These are phyloP conservation scores for Persicaria maculosa DNA, from an alignment of 148 eudicot genomes.

Conservation along the genomic window DNA sequence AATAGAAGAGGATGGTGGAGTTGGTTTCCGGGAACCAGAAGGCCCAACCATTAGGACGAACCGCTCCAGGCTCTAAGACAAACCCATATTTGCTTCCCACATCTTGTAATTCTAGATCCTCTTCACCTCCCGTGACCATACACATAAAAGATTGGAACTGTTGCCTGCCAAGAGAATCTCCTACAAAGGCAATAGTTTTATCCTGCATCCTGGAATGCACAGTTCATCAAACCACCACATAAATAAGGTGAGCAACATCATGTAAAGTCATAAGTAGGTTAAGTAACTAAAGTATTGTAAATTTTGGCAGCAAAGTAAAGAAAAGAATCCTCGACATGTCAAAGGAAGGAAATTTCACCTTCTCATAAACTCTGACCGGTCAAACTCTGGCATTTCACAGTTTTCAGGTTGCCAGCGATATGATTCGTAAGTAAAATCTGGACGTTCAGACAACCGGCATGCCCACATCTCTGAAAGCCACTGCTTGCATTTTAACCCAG, in stretches of 20 bases:
- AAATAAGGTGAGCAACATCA: background rate
- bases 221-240: background rate
- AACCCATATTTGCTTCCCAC: slow-evolving; percentile 43
- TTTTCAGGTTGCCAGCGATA: slow-evolving; percentile 53
- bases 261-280: background rate
- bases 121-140: slow-evolving; percentile 61
- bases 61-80: slow-evolving; percentile 27
- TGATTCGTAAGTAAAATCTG: slow-evolving; percentile 54
- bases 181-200: slow-evolving; percentile 61
- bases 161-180: slow-evolving; percentile 63
- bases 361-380: slow-evolving; percentile 33
- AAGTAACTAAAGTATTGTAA: background rate
- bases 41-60: slow-evolving; percentile 61
- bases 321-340: background rate
- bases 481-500: slow-evolving; percentile 52
- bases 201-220: slow-evolving; percentile 43
- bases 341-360: slow-evolving; percentile 23
- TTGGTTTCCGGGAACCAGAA: slow-evolving; percentile 42
- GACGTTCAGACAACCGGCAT: slow-evolving; percentile 52
- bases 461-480: slow-evolving; percentile 71
- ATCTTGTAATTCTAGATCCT: slow-evolving; percentile 33
- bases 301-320: background rate
- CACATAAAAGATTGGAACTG: slow-evolving; percentile 67
- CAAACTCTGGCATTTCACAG: slow-evolving; percentile 57
- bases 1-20: slow-evolving; percentile 52